Conservation (phyloP, 2,329 filamentous ascomycete species). For the Stemphylium lycopersici region DNA sequence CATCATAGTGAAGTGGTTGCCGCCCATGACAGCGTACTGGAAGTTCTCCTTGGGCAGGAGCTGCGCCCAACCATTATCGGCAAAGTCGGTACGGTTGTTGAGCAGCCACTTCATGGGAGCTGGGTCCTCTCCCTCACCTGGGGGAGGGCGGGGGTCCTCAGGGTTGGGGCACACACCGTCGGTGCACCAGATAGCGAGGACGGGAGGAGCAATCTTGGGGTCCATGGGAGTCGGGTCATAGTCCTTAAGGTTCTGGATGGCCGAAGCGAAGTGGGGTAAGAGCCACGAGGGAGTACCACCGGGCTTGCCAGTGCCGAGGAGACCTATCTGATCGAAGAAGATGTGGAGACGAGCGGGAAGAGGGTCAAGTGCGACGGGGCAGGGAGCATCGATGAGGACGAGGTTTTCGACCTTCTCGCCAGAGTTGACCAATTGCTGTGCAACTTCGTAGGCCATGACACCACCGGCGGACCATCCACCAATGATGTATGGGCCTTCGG, state of each 20-base stretch:
- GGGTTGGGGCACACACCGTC: slow-evolving; percentile 74
- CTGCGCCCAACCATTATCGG: slow-evolving; percentile 72
- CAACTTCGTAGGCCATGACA: slow-evolving; percentile 61
- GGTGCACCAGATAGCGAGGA: slow-evolving; percentile 72
- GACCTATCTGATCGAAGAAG: slow-evolving; percentile 74
- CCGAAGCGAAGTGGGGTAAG: slow-evolving; percentile 73
- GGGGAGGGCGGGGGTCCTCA: slow-evolving; percentile 68
- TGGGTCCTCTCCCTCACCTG: slow-evolving; percentile 63
- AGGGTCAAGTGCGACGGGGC: slow-evolving; percentile 58
- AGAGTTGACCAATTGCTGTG: slow-evolving; percentile 55
- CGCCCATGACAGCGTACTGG: slow-evolving; percentile 69
- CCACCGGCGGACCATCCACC: slow-evolving; percentile 64
- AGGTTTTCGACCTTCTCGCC: slow-evolving; percentile 59
- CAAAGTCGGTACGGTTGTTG: slow-evolving; percentile 75
- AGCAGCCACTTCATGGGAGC: slow-evolving; percentile 69
- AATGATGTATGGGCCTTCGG: slow-evolving; percentile 63
- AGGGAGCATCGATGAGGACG: slow-evolving; percentile 60
- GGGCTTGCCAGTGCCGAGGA: slow-evolving; percentile 67
- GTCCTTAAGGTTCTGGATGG: slow-evolving; percentile 70
- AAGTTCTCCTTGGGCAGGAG: slow-evolving; percentile 67
- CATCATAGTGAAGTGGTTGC: slow-evolving; percentile 81
- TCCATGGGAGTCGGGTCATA: slow-evolving; percentile 71
- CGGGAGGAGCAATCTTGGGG: slow-evolving; percentile 63
- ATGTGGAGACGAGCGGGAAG: slow-evolving; percentile 65
- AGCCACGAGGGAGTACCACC: slow-evolving; percentile 73